Percentiles rank a stretch among this genome's conserved stretches.
These are phyloP conservation scores for Fusarium secorum DNA, from an alignment of 2,329 filamentous ascomycete genomes.

Conservation along the genomic window DNA sequence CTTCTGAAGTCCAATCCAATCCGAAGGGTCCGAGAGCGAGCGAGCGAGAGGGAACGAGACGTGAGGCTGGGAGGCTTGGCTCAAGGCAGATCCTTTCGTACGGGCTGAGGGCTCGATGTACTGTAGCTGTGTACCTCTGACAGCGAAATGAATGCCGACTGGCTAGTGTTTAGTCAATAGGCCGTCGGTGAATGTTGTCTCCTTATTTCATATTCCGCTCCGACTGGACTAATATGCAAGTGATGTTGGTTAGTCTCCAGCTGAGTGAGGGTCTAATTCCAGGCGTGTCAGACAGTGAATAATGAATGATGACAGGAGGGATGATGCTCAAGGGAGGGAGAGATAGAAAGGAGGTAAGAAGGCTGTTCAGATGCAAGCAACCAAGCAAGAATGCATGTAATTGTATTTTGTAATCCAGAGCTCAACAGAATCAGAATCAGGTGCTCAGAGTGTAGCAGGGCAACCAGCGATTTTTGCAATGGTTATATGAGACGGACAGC, in stretches of 20 bases:
- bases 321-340: slow-evolving; percentile 11
- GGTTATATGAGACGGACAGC: neutral
- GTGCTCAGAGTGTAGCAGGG: slow-evolving; percentile 9
- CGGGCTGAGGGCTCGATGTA: neutral
- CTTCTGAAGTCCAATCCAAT: slow-evolving; percentile 21
- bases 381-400: neutral
- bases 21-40: slow-evolving; percentile 36
- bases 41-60: slow-evolving; percentile 6
- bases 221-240: slow-evolving; percentile 17
- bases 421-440: slow-evolving; percentile 6
- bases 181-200: slow-evolving; percentile 28
- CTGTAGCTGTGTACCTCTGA: neutral
- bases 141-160: slow-evolving; percentile 7
- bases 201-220: slow-evolving; percentile 9
- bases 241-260: slow-evolving; percentile 21
- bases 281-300: slow-evolving; percentile 27
- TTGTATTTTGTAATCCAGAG: neutral
- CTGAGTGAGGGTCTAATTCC: slow-evolving; percentile 22
- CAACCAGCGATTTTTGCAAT: slow-evolving; percentile 21
- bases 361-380: neutral
- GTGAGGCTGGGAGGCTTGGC: slow-evolving; percentile 30
- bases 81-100: slow-evolving; percentile 1
- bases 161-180: slow-evolving; percentile 12
- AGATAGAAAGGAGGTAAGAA: neutral
- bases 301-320: slow-evolving; percentile 11